A percentile compares a stretch with the other conserved stretches of the same genome.
phyloP scores from a whole-genome alignment of 163 green algal species.

The Scenedesmus sp. region DNA sequence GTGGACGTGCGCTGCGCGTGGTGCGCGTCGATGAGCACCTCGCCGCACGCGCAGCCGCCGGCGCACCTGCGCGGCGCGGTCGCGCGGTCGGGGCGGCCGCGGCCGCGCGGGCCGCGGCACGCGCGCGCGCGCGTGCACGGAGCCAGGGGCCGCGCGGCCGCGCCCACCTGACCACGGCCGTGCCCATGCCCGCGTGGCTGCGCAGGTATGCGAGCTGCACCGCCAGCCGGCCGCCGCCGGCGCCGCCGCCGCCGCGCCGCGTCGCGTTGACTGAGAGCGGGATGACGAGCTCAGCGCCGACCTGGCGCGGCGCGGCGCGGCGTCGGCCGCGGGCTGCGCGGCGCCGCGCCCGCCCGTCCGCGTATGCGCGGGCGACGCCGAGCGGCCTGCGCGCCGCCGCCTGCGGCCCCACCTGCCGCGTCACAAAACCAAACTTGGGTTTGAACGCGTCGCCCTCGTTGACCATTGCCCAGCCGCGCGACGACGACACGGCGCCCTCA shows the following conservation, averaged over 20 bases:
- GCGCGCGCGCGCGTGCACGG: too few species aligned
- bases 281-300: slow-evolving; percentile 31
- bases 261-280: slow-evolving; percentile 8
- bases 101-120: too few species aligned
- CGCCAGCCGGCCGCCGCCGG: neutral
- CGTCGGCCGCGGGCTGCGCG: too few species aligned
- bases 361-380: neutral
- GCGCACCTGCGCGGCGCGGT: neutral
- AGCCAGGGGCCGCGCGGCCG: too few species aligned
- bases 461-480: slow-evolving; percentile 39
- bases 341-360: too few species aligned
- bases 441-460: slow-evolving; percentile 51
- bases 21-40: slow-evolving; percentile 9
- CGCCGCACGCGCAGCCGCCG: slow-evolving; percentile 16
- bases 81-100: too few species aligned
- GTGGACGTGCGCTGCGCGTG: slow-evolving; percentile 14
- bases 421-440: slow-evolving; percentile 42
- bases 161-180: slow-evolving; percentile 14
- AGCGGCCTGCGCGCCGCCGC: neutral
- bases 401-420: slow-evolving; percentile 6
- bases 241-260: neutral
- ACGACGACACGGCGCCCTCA: neutral
- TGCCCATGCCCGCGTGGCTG: slow-evolving; percentile 38
- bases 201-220: slow-evolving; percentile 44
- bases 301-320: neutral